Conservation (phyloP, 2,329 filamentous ascomycete genomes). For the Aquanectria penicillioides region DNA sequence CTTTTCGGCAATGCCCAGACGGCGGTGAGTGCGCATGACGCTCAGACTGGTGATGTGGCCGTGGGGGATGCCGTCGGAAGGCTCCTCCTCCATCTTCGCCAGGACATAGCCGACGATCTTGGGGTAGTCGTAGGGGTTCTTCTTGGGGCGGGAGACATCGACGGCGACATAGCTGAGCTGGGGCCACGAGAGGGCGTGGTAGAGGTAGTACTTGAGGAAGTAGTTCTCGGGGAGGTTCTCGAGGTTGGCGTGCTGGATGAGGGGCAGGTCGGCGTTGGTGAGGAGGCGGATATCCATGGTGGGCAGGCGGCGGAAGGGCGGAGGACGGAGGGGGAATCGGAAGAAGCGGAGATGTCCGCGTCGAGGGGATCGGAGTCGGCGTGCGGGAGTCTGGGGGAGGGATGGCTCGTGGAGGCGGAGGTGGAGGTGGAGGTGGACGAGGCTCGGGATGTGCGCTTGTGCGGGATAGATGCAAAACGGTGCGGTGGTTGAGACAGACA, state of each 20-base stretch:
- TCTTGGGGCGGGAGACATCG: slow-evolving; percentile 82
- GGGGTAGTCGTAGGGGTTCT: slow-evolving; percentile 86
- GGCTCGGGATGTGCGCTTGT: slow-evolving; percentile 4
- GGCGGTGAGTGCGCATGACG: slow-evolving; percentile 94
- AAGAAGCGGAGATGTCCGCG: background rate
- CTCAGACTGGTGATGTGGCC: slow-evolving; percentile 95
- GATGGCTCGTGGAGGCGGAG: background rate
- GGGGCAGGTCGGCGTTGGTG: slow-evolving; percentile 82
- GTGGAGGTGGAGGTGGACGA: background rate
- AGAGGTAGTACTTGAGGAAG: slow-evolving; percentile 99
- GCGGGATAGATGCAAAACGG: background rate
- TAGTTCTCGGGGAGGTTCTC: slow-evolving; percentile 99
- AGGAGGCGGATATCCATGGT: slow-evolving; percentile 92
- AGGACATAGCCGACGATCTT: slow-evolving; percentile 99
- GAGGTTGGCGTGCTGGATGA: slow-evolving; percentile 98
- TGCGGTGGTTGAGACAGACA: background rate
- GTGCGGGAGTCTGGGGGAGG: background rate
- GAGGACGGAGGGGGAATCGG: background rate
- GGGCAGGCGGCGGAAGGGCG: slow-evolving; percentile 23
- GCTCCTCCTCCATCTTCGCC: slow-evolving; percentile 99
- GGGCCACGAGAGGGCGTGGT: slow-evolving; percentile 98
- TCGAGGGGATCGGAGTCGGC: too few species aligned
- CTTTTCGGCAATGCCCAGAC: slow-evolving; percentile 94
- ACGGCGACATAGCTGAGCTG: slow-evolving; percentile 97
- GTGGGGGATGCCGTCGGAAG: slow-evolving; percentile 87